phyloP scores from a whole-genome alignment of 805 yeast genomes.

The Ogataea allantospora region DNA sequence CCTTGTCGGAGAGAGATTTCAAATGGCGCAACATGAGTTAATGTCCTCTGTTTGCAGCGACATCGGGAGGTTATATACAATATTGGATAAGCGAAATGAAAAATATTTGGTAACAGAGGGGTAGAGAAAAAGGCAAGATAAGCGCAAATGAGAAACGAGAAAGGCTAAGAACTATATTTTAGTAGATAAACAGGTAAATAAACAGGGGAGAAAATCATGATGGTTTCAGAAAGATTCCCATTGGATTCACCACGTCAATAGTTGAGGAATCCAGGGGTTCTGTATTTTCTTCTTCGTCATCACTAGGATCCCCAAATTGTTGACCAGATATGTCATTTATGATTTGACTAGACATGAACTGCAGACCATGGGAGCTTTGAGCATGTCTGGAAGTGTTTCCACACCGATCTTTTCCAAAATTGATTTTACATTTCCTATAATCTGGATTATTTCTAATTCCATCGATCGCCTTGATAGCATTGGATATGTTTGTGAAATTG shows the following conservation, averaged over 20 bases:
- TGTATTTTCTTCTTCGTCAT: slow-evolving; percentile 15
- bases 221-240: slow-evolving; percentile 22
- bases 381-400: slow-evolving; percentile 89
- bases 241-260: slow-evolving; percentile 17
- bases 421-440: slow-evolving; percentile 71
- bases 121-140: not conserved
- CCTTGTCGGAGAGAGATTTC: slow-evolving; percentile 26
- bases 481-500: slow-evolving; percentile 85
- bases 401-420: slow-evolving; percentile 93
- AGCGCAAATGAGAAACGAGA: not conserved
- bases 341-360: slow-evolving; percentile 14
- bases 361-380: slow-evolving; percentile 17
- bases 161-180: slow-evolving; percentile 2
- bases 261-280: not conserved
- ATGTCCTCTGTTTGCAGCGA: not conserved
- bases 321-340: slow-evolving; percentile 18
- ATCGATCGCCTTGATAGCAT: slow-evolving; percentile 89
- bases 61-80: not conserved
- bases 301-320: slow-evolving; percentile 25
- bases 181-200: not conserved
- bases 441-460: slow-evolving; percentile 76
- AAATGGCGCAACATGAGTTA: slow-evolving; percentile 12
- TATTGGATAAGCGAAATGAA: slow-evolving; percentile 3
- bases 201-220: not conserved
- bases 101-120: slow-evolving; percentile 8